These are phyloP conservation scores for Fusarium aywerte DNA, from an alignment of 2,329 filamentous ascomycete genomes.

Conservation along the genomic window DNA sequence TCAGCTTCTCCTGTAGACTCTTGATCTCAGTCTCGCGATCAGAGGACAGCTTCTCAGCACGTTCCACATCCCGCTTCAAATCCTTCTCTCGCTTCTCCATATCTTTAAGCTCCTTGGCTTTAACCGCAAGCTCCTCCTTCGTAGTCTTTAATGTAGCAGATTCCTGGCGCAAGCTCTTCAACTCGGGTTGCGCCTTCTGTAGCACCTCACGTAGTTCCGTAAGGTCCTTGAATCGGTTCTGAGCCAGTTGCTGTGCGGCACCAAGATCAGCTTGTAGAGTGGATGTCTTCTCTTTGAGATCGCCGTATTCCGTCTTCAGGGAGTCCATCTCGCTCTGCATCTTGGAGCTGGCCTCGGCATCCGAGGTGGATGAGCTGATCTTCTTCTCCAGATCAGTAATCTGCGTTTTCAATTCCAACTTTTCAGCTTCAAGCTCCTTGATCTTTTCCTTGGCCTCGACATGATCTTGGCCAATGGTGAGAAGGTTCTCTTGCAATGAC, in stretches of 20 bases:
- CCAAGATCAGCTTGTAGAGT: conserved; percentile 84
- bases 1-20: conserved; percentile 79
- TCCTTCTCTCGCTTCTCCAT: conserved; percentile 87
- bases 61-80: conserved; percentile 76
- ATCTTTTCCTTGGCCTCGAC: conserved; percentile 83
- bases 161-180: conserved; percentile 82
- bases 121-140: conserved; percentile 76
- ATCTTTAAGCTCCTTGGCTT: conserved; percentile 71
- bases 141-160: conserved; percentile 76
- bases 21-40: conserved; percentile 84
- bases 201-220: conserved; percentile 82
- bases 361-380: conserved; percentile 57
- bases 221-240: conserved; percentile 88
- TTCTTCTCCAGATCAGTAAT: conserved; percentile 78
- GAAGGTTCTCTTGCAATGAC: conserved; percentile 79
- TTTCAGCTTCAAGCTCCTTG: conserved; percentile 77
- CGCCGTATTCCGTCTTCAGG: conserved; percentile 68
- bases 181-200: conserved; percentile 86
- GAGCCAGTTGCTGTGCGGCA: conserved; percentile 86
- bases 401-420: conserved; percentile 68
- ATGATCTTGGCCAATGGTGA: conserved; percentile 83
- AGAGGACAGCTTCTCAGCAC: conserved; percentile 73
- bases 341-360: conserved; percentile 60
- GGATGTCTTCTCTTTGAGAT: conserved; percentile 75
- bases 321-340: conserved; percentile 70